phyloP scores from a whole-genome alignment of 768 basidiomycete genomes.

The Gymnopilus junonius region DNA sequence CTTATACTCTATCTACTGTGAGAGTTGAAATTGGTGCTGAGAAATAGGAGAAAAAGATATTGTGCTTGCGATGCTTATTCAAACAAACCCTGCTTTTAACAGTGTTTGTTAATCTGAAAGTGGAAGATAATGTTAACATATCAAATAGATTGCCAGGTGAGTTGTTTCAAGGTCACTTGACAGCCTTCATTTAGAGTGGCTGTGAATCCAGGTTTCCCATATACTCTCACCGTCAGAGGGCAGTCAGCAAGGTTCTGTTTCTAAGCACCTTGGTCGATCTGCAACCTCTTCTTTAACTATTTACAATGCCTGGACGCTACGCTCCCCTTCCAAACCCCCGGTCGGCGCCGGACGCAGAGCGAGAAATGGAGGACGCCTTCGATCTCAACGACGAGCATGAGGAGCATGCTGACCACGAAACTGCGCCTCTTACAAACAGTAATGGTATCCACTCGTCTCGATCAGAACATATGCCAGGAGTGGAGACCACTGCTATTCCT shows the following conservation, averaged over 20 bases:
- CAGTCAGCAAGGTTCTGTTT: slow-evolving; percentile 1
- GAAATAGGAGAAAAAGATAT: no score
- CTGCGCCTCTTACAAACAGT: slow-evolving; percentile 41
- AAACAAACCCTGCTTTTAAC: no score
- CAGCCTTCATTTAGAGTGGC: not conserved
- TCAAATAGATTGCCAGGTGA: not conserved
- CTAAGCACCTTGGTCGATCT: slow-evolving; percentile 1
- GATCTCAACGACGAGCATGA: slow-evolving; percentile 58
- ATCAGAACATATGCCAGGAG: slow-evolving; percentile 11
- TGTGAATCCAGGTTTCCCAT: not conserved
- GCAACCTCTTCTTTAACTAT: slow-evolving; percentile 9
- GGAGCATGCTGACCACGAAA: slow-evolving; percentile 41
- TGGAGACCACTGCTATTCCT: slow-evolving; percentile 35
- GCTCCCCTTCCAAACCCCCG: slow-evolving; percentile 54
- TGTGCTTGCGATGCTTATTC: no score
- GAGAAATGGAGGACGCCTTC: slow-evolving; percentile 82
- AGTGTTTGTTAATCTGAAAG: no score
- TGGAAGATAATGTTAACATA: not conserved
- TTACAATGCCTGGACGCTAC: slow-evolving; percentile 54
- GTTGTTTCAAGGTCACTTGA: not conserved
- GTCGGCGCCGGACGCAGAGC: slow-evolving; percentile 48
- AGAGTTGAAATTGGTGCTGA: no score
- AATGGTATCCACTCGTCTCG: slow-evolving; percentile 7
- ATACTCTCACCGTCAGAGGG: not conserved
- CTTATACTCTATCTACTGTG: no score